These are phyloP conservation scores for Dentipellis sp. DNA, from an alignment of 768 basidiomycete species.

Conservation along the genomic window DNA sequence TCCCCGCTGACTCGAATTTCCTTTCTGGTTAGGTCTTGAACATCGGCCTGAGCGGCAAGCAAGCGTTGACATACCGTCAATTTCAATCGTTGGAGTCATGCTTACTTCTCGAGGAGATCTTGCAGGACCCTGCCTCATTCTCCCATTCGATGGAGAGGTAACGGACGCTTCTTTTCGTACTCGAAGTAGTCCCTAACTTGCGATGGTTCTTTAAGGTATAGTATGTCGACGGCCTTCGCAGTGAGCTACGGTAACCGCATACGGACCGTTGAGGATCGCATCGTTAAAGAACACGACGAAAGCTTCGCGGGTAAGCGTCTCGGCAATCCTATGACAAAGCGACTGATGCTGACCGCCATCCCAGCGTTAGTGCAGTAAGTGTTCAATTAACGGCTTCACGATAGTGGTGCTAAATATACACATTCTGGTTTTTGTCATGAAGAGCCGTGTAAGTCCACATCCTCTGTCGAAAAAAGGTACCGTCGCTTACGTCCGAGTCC, in stretches of 20 bases:
- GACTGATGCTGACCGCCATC: too few relatives aligned
- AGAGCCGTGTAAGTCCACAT: background rate
- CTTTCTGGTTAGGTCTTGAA: constrained; percentile 2
- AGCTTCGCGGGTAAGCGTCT: background rate
- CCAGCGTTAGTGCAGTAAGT: too few relatives aligned
- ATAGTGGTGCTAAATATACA: too few relatives aligned
- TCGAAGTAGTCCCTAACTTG: background rate
- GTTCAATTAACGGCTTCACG: too few relatives aligned
- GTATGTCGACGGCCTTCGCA: background rate
- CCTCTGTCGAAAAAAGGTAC: too few relatives aligned
- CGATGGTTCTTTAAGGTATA: background rate
- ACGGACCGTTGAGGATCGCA: background rate
- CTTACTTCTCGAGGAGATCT: background rate
- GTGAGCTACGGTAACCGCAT: background rate
- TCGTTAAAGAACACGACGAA: background rate
- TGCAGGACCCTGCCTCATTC: background rate
- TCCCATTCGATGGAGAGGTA: background rate
- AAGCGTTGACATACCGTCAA: background rate
- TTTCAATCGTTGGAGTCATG: background rate
- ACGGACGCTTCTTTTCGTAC: background rate
- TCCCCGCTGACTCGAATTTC: background rate
- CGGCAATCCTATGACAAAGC: too few relatives aligned
- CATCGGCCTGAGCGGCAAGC: constrained; percentile 4
- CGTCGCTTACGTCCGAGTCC: too few relatives aligned
- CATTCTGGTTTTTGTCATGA: background rate